phyloP scores from a whole-genome alignment of 257 asterid genomes.

The Capsicum baccatum region DNA sequence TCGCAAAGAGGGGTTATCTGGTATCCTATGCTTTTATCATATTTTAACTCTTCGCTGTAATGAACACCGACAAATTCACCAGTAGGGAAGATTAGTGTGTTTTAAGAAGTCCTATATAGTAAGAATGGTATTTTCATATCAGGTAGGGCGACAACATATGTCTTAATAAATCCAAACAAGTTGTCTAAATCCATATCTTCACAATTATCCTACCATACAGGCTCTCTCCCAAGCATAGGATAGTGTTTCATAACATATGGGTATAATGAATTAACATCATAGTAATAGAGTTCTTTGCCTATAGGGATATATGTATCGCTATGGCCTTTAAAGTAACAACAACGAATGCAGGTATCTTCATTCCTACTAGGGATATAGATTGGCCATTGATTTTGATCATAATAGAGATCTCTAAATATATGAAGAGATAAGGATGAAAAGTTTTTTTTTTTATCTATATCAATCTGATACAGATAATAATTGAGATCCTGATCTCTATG shows the following conservation, averaged over 20 bases:
- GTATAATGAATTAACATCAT: constrained; percentile 34
- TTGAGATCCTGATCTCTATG: background rate
- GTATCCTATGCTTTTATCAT: no score
- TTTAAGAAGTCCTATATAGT: no score
- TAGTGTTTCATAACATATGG: constrained; percentile 29
- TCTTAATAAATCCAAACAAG: background rate
- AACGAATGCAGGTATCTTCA: no score
- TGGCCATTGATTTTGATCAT: no score
- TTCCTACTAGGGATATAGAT: no score
- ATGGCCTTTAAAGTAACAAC: background rate
- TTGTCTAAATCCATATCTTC: background rate
- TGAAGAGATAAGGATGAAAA: background rate
- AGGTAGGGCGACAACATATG: no score
- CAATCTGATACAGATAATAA: background rate
- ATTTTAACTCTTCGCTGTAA: no score
- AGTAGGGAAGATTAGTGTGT: no score
- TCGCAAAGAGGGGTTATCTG: no score
- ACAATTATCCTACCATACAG: background rate
- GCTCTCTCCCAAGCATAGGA: constrained; percentile 15
- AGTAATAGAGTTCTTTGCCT: constrained; percentile 26
- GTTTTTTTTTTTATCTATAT: background rate
- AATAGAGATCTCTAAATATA: no score
- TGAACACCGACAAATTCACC: no score
- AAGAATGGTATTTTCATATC: no score
- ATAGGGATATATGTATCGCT: background rate